A percentile compares a stretch with the other conserved stretches of the same genome.
Evolutionary conservation across 306 rosid genomes (phyloP).

Genomic region (Neltuma alba): DNA sequence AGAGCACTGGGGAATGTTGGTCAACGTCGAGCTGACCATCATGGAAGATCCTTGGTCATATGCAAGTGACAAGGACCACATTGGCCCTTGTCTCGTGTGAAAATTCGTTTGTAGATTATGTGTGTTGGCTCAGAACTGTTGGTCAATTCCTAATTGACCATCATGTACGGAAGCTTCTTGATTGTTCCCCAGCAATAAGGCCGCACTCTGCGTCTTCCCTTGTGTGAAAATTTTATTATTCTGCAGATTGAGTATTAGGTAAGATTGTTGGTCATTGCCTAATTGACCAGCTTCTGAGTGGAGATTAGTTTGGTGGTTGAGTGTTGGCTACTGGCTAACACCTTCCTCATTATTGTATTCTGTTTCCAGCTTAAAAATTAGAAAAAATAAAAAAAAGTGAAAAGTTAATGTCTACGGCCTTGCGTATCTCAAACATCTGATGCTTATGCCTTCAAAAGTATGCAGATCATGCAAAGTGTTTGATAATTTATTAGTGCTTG

Average conservation of each 20-base stretch:
- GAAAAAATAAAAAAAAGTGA: no score
- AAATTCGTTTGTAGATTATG: slow-evolving; percentile 7
- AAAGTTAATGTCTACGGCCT: no score
- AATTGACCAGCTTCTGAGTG: not conserved
- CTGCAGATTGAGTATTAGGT: not conserved
- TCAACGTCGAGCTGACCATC: slow-evolving; percentile 70
- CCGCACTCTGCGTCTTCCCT: no score
- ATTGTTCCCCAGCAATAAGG: slow-evolving; percentile 29
- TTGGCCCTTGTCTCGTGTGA: not conserved
- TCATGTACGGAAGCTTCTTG: not conserved
- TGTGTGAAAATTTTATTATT: not conserved
- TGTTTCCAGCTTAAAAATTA: no score
- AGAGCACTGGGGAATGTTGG: slow-evolving; percentile 36
- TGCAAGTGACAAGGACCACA: not conserved
- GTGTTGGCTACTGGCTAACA: slow-evolving; percentile 69
- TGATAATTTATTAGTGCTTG: not conserved
- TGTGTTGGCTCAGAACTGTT: not conserved
- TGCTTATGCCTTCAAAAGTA: not conserved
- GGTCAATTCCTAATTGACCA: slow-evolving; percentile 52
- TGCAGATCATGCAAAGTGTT: no score
- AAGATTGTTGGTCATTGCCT: not conserved
- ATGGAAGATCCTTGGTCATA: not conserved
- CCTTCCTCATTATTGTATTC: not conserved
- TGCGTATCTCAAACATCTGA: no score
- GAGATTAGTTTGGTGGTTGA: not conserved